Evolutionary conservation across 1,284 basidiomycete species (phyloP).

Genomic region (Dichomitus squalens): DNA sequence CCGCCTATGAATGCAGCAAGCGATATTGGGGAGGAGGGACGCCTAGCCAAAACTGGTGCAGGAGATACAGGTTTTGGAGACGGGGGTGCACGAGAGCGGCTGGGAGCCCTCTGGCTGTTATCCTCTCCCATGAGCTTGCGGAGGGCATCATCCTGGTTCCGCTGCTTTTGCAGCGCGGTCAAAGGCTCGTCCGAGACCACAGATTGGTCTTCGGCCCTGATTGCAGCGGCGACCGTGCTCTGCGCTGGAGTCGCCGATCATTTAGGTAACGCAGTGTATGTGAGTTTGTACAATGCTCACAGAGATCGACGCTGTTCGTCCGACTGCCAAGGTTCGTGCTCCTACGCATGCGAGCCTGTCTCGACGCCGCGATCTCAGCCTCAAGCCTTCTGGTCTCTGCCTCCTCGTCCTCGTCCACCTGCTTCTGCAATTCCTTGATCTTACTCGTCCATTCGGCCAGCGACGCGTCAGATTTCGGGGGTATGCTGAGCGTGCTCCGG

Average conservation of each 20-base stretch:
- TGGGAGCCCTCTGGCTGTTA: slow-evolving; percentile 12
- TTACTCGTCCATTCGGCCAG: slow-evolving; percentile 80
- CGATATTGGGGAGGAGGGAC: slow-evolving; percentile 52
- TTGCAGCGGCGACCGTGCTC: slow-evolving; percentile 21
- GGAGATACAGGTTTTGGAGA: slow-evolving; percentile 1
- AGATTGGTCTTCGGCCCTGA: slow-evolving; percentile 29
- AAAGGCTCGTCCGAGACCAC: slow-evolving; percentile 31
- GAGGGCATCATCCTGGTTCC: slow-evolving; percentile 48
- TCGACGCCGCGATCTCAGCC: slow-evolving; percentile 73
- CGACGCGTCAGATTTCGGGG: slow-evolving; percentile 52
- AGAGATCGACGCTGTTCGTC: slow-evolving; percentile 44
- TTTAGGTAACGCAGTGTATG: background rate
- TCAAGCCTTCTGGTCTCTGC: slow-evolving; percentile 72
- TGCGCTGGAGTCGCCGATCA: slow-evolving; percentile 20
- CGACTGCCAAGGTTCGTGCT: slow-evolving; percentile 50
- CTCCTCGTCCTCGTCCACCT: slow-evolving; percentile 79
- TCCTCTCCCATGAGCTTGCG: slow-evolving; percentile 40
- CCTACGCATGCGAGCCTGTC: slow-evolving; percentile 65
- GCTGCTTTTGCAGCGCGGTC: slow-evolving; percentile 39
- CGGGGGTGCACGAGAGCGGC: slow-evolving; percentile 10
- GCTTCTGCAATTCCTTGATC: slow-evolving; percentile 76
- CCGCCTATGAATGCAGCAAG: slow-evolving; percentile 81
- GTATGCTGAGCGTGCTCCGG: slow-evolving; percentile 43
- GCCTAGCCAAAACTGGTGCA: slow-evolving; percentile 22
- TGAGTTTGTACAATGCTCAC: slow-evolving; percentile 37